Conservation (phyloP, 495 filamentous ascomycete species). For the Terfezia claveryi region DNA sequence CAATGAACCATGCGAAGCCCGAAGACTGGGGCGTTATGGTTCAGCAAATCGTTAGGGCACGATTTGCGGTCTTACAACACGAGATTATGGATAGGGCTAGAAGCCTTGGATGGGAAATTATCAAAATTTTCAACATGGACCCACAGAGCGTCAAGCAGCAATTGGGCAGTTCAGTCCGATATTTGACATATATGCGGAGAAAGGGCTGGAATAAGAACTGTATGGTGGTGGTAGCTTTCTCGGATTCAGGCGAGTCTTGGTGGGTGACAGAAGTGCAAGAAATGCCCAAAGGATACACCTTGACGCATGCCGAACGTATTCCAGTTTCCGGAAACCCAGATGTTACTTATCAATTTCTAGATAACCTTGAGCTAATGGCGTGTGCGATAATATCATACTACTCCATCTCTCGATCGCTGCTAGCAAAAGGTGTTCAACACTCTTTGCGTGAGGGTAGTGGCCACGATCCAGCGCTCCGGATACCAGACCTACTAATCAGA, state of each 20-base stretch:
- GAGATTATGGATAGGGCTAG: conserved; percentile 39
- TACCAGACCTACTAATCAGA: conserved; percentile 18
- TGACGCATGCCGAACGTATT: conserved; percentile 8
- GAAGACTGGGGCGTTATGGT: conserved; percentile 10
- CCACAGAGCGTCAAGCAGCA: conserved; percentile 36
- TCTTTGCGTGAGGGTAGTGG: conserved; percentile 7
- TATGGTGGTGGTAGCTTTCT: conserved; percentile 44
- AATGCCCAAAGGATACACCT: conserved; percentile 12
- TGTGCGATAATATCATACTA: conserved; percentile 23
- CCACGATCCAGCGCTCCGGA: conserved; percentile 1
- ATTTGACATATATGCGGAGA: conserved; percentile 41
- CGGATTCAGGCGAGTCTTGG: conserved; percentile 54
- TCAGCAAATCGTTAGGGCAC: conserved; percentile 24
- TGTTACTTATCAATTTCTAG: conserved; percentile 16
- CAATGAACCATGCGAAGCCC: conserved; percentile 26
- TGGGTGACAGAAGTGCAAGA: conserved; percentile 42
- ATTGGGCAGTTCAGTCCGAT: conserved; percentile 37
- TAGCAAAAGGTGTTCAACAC: conserved; percentile 14
- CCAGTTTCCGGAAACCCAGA: conserved; percentile 7
- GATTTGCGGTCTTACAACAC: conserved; percentile 34
- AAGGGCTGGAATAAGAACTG: conserved; percentile 40
- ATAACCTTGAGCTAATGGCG: conserved; percentile 20
- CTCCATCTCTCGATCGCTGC: conserved; percentile 17
- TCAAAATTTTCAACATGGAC: conserved; percentile 30
- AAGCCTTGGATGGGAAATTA: conserved; percentile 37